phyloP scores from a whole-genome alignment of 2,329 filamentous ascomycete species.

The Microcera coccophila region DNA sequence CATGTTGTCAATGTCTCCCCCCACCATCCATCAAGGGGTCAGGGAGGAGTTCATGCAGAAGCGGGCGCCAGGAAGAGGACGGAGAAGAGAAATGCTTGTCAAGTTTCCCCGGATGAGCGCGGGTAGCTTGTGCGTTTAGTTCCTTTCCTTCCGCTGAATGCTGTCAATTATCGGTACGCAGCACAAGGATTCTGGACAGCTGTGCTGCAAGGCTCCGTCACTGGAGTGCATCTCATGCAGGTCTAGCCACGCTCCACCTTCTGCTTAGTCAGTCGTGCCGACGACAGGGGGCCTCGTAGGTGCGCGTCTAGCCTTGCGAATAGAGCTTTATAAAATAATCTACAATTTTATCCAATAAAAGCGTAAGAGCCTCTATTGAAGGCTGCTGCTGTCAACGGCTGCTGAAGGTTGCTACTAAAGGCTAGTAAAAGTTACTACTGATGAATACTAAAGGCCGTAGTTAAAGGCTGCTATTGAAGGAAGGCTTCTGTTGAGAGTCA shows the following conservation, averaged over 20 bases:
- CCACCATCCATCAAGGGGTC: conserved; percentile 9
- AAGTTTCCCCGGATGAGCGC: neutral
- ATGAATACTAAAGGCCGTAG: no score
- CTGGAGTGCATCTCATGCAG: conserved; percentile 8
- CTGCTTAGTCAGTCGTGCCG: conserved; percentile 19
- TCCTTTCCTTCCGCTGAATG: conserved; percentile 11
- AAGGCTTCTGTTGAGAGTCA: no score
- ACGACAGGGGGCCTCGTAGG: no score
- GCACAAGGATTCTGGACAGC: conserved; percentile 21
- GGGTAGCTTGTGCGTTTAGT: conserved; percentile 7
- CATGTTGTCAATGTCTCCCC: conserved; percentile 34
- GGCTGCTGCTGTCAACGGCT: no score
- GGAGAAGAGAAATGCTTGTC: neutral
- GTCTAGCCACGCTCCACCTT: conserved; percentile 11
- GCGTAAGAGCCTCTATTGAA: no score
- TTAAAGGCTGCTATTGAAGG: no score
- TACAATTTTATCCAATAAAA: no score
- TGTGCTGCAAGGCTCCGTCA: conserved; percentile 16
- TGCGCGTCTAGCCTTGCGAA: no score
- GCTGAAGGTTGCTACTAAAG: no score
- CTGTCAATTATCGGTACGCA: conserved; percentile 9
- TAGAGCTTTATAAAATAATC: no score
- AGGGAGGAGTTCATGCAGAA: conserved; percentile 1
- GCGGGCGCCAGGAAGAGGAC: neutral
- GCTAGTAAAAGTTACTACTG: no score